A percentile compares a stretch with the other conserved stretches of the same genome.
Conservation (phyloP, 306 rosid species). For the Begonia masoniana region DNA sequence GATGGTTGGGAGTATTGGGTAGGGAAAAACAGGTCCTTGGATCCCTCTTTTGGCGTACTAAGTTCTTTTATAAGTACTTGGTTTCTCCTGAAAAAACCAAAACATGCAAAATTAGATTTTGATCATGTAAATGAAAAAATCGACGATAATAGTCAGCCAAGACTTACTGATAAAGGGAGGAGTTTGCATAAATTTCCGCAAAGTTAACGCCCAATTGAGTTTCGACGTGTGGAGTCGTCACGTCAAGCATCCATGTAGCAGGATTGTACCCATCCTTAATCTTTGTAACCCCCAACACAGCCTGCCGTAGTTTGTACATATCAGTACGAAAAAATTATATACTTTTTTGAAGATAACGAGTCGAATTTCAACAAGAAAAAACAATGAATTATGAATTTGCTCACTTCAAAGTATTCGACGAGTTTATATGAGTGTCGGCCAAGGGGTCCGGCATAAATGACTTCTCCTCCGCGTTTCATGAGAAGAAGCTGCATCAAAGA, state of each 20-base stretch:
- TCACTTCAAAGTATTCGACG: conserved; percentile 26
- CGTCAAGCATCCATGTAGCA: conserved; percentile 45
- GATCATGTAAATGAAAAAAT: background rate
- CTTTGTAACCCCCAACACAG: conserved; percentile 23
- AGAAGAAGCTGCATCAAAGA: conserved; percentile 15
- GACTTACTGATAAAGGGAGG: conserved; percentile 22
- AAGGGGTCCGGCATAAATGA: conserved; percentile 23
- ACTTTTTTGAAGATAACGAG: too few species aligned
- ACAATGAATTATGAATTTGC: background rate
- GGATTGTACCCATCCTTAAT: conserved; percentile 40
- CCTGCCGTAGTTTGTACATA: conserved; percentile 9
- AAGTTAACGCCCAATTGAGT: conserved; percentile 26
- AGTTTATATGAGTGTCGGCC: conserved; percentile 21
- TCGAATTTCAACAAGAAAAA: background rate
- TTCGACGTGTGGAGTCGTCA: conserved; percentile 27
- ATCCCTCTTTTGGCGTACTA: conserved; percentile 24
- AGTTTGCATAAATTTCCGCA: conserved; percentile 23
- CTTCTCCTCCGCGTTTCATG: conserved; percentile 33
- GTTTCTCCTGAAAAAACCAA: conserved; percentile 19
- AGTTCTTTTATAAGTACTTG: conserved; percentile 24
- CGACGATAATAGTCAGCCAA: background rate
- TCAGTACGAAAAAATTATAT: background rate
- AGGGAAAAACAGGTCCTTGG: conserved; percentile 27
- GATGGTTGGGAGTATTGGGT: conserved; percentile 25
- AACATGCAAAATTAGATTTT: background rate